Base-by-base conservation (phyloP, 495 filamentous ascomycete species). In the Echria macrotheca region DNA sequence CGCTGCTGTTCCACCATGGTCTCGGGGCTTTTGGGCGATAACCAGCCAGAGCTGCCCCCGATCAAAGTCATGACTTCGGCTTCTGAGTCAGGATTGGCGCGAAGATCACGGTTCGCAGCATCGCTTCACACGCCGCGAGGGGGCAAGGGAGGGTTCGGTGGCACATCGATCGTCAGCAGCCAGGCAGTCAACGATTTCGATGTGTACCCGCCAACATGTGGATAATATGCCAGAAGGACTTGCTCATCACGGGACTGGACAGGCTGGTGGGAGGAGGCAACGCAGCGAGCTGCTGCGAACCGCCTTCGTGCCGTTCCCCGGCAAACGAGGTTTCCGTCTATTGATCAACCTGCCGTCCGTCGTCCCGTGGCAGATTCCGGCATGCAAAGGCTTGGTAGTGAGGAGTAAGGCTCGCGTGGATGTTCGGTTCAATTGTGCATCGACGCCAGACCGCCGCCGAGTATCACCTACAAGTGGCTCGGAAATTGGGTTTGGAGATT, bases 341-440 rank as follows among this genome's bases (percentile, higher is more conserved):
- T 28, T 32, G n/a, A 49, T 12, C 8, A 33, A 33, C 23, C 21
- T 38, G 24, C 42, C 42, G 42, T 32, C 42, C 25, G 23, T 51
- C 41, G 28, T 36, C 31, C 37, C 26, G 47, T 36, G 26, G 35
- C 15, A 37, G 35, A 37, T 37, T 6, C 21, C 35, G 35, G 35
- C 38, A 41, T 7, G 19, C 38, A 41, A 21, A 37, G 35, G 14
- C 21, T 14, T 41, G 12, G 23, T 36, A 21, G 17, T 36, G 40
- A 39, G 49, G 41, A 44, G 28, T 38, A 6, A n/a, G 21, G 5
- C 50, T 53, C 50, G 35, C 50, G 37, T 47, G 42, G 40, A 18
- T 51, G 39, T 35, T 51, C 49, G 49, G 49, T n/a, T 51, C 49
- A 51, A 51, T 44, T 44, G 31, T 32, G 42, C 26, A 23, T 17